Evolutionary conservation across 495 filamentous ascomycete species (phyloP), one percentile per base, ranked within the genome.

Genomic region (Lasiosphaeriaceae sp.): DNA sequence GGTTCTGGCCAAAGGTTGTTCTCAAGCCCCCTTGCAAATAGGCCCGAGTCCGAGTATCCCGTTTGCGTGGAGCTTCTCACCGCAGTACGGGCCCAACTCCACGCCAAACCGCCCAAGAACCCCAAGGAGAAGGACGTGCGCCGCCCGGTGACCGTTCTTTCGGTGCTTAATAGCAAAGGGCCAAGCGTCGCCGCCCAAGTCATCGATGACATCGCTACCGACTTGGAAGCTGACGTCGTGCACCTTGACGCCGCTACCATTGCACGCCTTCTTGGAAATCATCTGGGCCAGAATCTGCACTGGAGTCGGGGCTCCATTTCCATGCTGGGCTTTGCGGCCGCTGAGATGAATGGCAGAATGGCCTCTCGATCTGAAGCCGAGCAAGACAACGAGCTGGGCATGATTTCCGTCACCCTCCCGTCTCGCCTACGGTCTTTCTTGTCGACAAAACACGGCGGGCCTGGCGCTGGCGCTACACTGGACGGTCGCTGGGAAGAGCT

Each of bases 221-320:
- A 82, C 17, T 56, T 87, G 12, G 71, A 75, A 31, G 86, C 92
- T n/a, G 89, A 97, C 68, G 66, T 97, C 5, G 74, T 98, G 34
- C 80, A 82, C 21, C 71, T 98, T 14, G 84, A 88, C 69, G 85
- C 91, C 14, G 85, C 88, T 58, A 89, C 91, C 67, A 78, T 98
- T 59, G 88, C 90, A 14, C 78, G 91, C 54, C 75, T 97, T 41
- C 81, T 88, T 41, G 88, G 85, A 26, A 80, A 86, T 60, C 90
- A 89, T 65, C 57, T 90, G 21, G 83, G 87, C 37, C 90, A 95
- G 64, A 77, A 78, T 49, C 43, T 68, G 41, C 70, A 70, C 23
- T 77, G 68, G 66, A 74, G 56, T 19, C 72, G 66, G 29, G 75
- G 71, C 44, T 63, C 63, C 14, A 59, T 86, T 26, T 82, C 83